Base-by-base conservation (phyloP, 2,329 filamentous ascomycete species). In the Talaromyces sp. region DNA sequence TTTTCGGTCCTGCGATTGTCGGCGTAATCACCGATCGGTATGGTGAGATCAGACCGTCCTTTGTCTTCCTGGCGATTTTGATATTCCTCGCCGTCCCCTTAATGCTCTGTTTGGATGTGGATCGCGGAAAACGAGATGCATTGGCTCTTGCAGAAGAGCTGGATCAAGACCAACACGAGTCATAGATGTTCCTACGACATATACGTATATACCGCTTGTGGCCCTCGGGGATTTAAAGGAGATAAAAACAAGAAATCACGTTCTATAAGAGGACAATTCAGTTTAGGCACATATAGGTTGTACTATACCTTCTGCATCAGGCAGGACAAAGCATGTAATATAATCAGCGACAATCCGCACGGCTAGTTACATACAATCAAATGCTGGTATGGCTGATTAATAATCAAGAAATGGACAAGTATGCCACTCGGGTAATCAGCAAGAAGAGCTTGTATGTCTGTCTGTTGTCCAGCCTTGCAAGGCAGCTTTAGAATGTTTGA, bases 1-100 rank as follows among this genome's bases (percentile, higher is more conserved):
- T 98, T 2, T 97, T 99, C 76, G 95, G 95, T 0, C 95, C 95
- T 0, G 90, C 92, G 0, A 94, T 99, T 74, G 95, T 99, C 0
- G 95, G 93, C 1, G 87, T 89, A 13, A 97, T 99, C 69, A 97
- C 95, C 13, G 93, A 98, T 77, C 86, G 82, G 60, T 90, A 89
- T 33, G 91, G 91, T 5, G 89, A 91, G 70, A 94, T 95, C 66
- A 85, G 91, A 58, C 90, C 90, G 7, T 93, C 94, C 0, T 99
- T 99, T 77, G 93, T 90, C 84, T 99, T 99, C 75, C 82, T 99
- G 47, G 92, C 92, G 0, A 83, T 88, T 5, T 80, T 99, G n/a
- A 90, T 99, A 7, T 89, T 90, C 6, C 77, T 96, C 1, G 93
- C 95, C 0, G 88, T 93, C 16, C 92, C 93, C 1, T 81, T 98